Base-by-base conservation (phyloP, 805 yeast genomes). In the Lipomyces yamadae region DNA sequence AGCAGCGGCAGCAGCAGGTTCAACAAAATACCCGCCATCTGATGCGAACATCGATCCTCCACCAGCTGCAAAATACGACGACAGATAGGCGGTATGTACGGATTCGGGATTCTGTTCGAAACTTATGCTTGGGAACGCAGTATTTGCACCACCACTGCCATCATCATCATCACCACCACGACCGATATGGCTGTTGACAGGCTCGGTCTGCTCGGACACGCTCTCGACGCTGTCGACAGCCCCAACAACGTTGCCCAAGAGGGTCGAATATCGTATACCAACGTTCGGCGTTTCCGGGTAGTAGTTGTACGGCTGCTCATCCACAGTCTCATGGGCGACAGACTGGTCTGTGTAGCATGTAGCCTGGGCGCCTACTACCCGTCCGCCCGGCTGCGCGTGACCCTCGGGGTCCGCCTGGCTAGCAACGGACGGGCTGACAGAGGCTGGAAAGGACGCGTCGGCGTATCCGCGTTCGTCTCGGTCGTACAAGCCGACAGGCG, bases 271-370 rank as follows among this genome's bases (percentile, higher is more conserved):
- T 42, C 18, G 48, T 15, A 15, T 42, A 5, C 48, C 48, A 15
- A 42, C 24, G 48, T 5, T 42, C 6, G 13, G 48, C 11, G 18
- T 15, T 15, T n/a, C 48, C 24, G 11, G 48, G 48, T 42, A 42
- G 48, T 42, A 42, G 48, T 15, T 18, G 48, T 42, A 42, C 48
- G 48, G 48, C 48, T 42, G 48, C 48, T 42, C 48, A 18, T 42
- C 48, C 48, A 10, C 24, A 15, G 48, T 42, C 48, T 42, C 48
- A 37, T 37, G 39, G 39, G 39, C 39, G 39, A 37, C 39, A 37
- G 39, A 37, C 39, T 37, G 39, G 7, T 8, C 39, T 37, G 39
- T 37, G 39, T 37, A 37, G 39, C 39, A 10, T 11, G 39, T 37
- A 37, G 4, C 39, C 39, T 37, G 39, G 48, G 6, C n/a, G 18